These are phyloP conservation scores for Leccinellum albellum DNA, from an alignment of 768 basidiomycete species.

Conservation along the genomic window DNA sequence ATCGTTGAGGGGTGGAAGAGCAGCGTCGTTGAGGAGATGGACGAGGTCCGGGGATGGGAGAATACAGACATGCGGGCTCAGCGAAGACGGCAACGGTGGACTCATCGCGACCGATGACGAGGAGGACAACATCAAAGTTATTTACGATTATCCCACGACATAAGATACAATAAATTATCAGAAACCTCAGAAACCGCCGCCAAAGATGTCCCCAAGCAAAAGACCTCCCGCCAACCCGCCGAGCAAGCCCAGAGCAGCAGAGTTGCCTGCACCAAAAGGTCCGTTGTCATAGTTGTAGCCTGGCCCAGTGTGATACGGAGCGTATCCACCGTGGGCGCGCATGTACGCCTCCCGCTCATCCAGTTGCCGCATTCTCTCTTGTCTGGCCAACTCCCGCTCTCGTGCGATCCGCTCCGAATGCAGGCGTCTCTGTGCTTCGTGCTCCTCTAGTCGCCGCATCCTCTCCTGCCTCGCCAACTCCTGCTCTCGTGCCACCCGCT, in stretches of 20 bases:
- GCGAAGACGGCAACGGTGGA: conserved; percentile 60
- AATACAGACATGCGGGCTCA: conserved; percentile 80
- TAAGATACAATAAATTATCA: conserved; percentile 12
- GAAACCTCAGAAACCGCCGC: conserved; percentile 39
- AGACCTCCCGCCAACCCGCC: conserved; percentile 50
- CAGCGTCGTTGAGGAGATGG: conserved; percentile 52
- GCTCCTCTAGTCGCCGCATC: conserved; percentile 21
- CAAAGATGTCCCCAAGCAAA: conserved; percentile 43
- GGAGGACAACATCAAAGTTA: background rate
- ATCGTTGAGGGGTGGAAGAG: conserved; percentile 65
- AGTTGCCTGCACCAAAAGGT: conserved; percentile 1
- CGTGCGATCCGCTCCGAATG: conserved; percentile 30
- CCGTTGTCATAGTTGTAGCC: conserved; percentile 8
- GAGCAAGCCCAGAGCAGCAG: conserved; percentile 23
- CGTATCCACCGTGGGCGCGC: conserved; percentile 32
- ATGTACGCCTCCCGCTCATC: conserved; percentile 34
- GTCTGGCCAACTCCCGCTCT: conserved; percentile 17
- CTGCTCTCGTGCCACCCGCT: conserved; percentile 26
- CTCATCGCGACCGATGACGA: conserved; percentile 35
- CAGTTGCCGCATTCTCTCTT: conserved; percentile 17
- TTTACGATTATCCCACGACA: conserved; percentile 4
- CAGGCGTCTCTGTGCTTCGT: conserved; percentile 32
- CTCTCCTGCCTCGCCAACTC: conserved; percentile 17
- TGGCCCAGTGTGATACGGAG: conserved; percentile 22
- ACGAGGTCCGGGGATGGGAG: conserved; percentile 67